A percentile compares a stretch with the other conserved stretches of the same genome.
phyloP scores from a whole-genome alignment of 257 asterid genomes.

The Echites panduratus region DNA sequence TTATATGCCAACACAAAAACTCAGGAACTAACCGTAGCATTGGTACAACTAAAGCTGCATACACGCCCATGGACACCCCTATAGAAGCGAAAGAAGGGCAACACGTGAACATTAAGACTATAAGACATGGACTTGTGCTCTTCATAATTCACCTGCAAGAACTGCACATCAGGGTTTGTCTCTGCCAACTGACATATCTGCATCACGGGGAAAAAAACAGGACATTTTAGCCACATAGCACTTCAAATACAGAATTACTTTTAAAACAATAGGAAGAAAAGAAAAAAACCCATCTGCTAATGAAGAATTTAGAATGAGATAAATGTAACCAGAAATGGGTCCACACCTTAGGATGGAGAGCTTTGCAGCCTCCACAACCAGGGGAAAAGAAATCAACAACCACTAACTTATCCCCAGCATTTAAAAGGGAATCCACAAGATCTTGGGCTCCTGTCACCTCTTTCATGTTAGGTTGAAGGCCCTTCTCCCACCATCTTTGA shows the following conservation, averaged over 20 bases:
- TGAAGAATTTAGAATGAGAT: background rate
- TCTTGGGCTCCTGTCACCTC: conserved; percentile 36
- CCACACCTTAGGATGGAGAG: conserved; percentile 45
- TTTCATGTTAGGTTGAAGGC: conserved; percentile 39
- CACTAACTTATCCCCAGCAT: conserved; percentile 32
- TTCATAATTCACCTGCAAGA: conserved; percentile 39
- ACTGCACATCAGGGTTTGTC: conserved; percentile 37
- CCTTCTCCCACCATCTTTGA: conserved; percentile 45
- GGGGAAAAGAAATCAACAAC: conserved; percentile 47
- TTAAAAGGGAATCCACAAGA: conserved; percentile 34
- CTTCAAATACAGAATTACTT: too few relatives aligned
- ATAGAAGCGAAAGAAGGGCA: conserved; percentile 44
- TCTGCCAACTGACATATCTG: conserved; percentile 47
- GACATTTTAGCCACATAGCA: background rate
- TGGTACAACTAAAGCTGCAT: conserved; percentile 47
- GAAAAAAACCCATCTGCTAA: too few relatives aligned
- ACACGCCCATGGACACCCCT: conserved; percentile 40
- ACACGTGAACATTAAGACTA: conserved; percentile 35
- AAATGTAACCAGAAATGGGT: background rate
- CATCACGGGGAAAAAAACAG: background rate
- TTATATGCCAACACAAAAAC: background rate
- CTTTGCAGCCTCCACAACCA: conserved; percentile 46
- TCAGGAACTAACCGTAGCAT: conserved; percentile 31
- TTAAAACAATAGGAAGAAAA: too few relatives aligned
- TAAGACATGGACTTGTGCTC: conserved; percentile 44